Base-by-base conservation (phyloP, 441 rosid species). In the Gossypium gossypioides region DNA sequence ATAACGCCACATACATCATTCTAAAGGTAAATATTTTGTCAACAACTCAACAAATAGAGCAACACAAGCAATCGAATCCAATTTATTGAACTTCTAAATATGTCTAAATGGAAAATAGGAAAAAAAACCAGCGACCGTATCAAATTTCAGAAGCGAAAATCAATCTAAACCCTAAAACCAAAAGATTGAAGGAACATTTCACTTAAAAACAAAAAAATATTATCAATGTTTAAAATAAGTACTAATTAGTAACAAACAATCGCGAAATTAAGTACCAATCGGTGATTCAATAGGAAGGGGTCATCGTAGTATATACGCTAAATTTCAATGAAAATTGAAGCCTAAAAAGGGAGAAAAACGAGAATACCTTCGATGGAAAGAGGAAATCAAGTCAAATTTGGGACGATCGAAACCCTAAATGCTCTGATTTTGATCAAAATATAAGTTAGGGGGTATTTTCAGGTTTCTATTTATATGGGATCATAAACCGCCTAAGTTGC, bases 1-100 rank as follows among this genome's bases (percentile, higher is more conserved):
- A 19, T 18, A 21, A 32, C 48, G 18, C 19, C 32, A 34, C 21
- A 18, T 8, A 3, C 37, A 21, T 29, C 21, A 68, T 15, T 13
- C 42, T 16, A 27, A 27, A 29, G 27, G 2, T 16, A 68, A 32
- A 27, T 12, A 70, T 56, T 2, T 6, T 12, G 0, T 16, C 34
- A 18, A 21, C 2, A n/a, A 34, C 22, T 40, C 7, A 57, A 42
- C 52, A 70, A 55, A 70, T 5, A 67, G 60, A 57, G 57, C 65
- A 27, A 60, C 13, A 55, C 32, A 24, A 76, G 55, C 63, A 52
- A 72, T 21, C 61, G 48, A 65, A 58, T 68, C 69, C 76, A 80
- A 19, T 74, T 25, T 15, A 25, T 2, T 4, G 2, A 25, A 46
- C 18, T 42, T 8, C 3, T 48, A 46, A 1, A 48, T 24, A 3